Conservation (phyloP, 2,329 filamentous ascomycete species). For the Pseudogymnoascus sp. region DNA sequence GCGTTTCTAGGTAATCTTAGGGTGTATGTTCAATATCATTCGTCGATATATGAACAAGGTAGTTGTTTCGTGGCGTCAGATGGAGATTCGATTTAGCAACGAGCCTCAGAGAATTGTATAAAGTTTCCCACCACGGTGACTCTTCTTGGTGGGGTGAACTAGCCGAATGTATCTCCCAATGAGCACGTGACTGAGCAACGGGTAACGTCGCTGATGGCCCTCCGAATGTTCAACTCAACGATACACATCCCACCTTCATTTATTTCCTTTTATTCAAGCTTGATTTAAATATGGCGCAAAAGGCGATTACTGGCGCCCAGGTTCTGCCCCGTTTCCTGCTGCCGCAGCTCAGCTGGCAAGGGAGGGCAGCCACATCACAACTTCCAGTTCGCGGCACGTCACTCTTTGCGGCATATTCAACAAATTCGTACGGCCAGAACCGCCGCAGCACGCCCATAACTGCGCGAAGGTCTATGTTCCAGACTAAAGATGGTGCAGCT, state of each 20-base stretch:
- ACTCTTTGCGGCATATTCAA: slow-evolving; percentile 1
- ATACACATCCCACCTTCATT: background rate
- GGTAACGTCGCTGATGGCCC: slow-evolving; percentile 3
- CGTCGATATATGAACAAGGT: slow-evolving; percentile 4
- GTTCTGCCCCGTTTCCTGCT: slow-evolving; percentile 26
- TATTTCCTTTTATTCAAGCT: slow-evolving; percentile 6
- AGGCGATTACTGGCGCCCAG: slow-evolving; percentile 18
- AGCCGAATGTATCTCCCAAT: background rate
- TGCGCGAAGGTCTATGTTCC: background rate
- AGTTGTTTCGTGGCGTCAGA: slow-evolving; percentile 1
- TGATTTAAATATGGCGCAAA: slow-evolving; percentile 21
- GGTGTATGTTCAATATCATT: slow-evolving; percentile 8
- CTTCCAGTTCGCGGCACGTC: slow-evolving; percentile 3
- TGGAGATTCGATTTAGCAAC: slow-evolving; percentile 2
- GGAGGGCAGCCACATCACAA: slow-evolving; percentile 14
- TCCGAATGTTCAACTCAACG: background rate
- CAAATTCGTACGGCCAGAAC: background rate
- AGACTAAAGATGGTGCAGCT: background rate
- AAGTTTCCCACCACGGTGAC: slow-evolving; percentile 10
- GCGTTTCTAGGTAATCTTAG: background rate
- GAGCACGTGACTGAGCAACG: background rate
- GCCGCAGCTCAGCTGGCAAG: slow-evolving; percentile 27
- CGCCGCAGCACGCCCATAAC: background rate
- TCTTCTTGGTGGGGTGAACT: slow-evolving; percentile 10
- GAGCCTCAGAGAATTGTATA: slow-evolving; percentile 9